A percentile compares a stretch with the other conserved stretches of the same genome.
phyloP scores from a whole-genome alignment of 2,329 filamentous ascomycete species.

The Paecilomyces fulvus region DNA sequence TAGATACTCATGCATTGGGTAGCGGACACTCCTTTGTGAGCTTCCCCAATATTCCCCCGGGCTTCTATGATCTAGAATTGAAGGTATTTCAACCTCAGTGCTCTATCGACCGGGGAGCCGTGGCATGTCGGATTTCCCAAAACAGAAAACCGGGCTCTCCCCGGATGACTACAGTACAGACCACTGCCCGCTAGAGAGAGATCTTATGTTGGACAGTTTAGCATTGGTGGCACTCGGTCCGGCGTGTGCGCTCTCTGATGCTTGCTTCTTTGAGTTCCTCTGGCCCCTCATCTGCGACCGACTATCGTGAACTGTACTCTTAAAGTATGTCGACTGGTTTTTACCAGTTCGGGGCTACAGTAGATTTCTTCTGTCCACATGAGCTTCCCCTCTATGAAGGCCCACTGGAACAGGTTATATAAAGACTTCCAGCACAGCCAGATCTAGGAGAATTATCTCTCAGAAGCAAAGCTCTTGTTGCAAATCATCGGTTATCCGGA shows the following conservation, averaged over 20 bases:
- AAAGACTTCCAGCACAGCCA: neutral
- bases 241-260: neutral
- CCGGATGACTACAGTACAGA: neutral
- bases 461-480: neutral
- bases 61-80: neutral
- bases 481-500: neutral
- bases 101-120: neutral
- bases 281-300: neutral
- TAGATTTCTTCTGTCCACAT: neutral
- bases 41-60: neutral
- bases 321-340: neutral
- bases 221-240: neutral
- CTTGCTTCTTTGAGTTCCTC: neutral
- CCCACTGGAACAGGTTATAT: neutral
- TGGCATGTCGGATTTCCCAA: neutral
- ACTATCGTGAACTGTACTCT: neutral
- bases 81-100: neutral
- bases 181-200: neutral
- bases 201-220: neutral
- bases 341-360: neutral
- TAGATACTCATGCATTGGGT: neutral
- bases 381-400: neutral
- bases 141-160: neutral
- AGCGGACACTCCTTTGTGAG: neutral
- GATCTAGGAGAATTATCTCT: neutral